A percentile compares a stretch with the other conserved stretches of the same genome.
Evolutionary conservation across 768 basidiomycete species (phyloP).

Genomic region (Tylopilus sp.): DNA sequence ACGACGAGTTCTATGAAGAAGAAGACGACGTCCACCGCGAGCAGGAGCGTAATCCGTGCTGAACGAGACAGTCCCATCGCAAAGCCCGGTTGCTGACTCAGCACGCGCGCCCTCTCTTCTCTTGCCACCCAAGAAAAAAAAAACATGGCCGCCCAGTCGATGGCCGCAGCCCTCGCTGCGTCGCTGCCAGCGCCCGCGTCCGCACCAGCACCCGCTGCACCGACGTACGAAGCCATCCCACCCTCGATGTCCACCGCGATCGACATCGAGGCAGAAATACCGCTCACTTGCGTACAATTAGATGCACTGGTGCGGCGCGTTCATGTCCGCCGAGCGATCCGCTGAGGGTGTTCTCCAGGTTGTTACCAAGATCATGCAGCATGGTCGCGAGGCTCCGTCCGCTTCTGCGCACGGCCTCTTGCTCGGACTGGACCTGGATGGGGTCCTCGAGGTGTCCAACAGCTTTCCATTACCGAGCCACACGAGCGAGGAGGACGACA

Average conservation of each 20-base stretch:
- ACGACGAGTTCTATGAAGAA: constrained; percentile 83
- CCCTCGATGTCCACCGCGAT: constrained; percentile 90
- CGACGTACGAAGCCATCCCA: constrained; percentile 83
- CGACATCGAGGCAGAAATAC: constrained; percentile 90
- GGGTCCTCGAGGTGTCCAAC: constrained; percentile 86
- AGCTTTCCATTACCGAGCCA: constrained; percentile 81
- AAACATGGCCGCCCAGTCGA: constrained; percentile 69
- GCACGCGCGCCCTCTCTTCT: neutral
- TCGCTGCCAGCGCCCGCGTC: constrained; percentile 63
- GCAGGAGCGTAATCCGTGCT: constrained; percentile 68
- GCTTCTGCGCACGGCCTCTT: constrained; percentile 80
- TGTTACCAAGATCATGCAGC: constrained; percentile 91
- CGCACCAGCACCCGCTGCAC: constrained; percentile 57
- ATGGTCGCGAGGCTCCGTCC: constrained; percentile 73
- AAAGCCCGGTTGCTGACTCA: constrained; percentile 20
- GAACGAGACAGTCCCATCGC: constrained; percentile 56
- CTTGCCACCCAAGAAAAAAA: neutral
- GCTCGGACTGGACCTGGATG: constrained; percentile 90
- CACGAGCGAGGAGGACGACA: constrained; percentile 74
- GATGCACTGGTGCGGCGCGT: constrained; percentile 72
- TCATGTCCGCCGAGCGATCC: constrained; percentile 10
- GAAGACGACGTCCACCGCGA: constrained; percentile 82
- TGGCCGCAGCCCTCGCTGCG: constrained; percentile 92
- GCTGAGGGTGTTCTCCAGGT: constrained; percentile 51
- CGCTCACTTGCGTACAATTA: constrained; percentile 73